Evolutionary conservation across 352 stramenopile genomes (phyloP).

Genomic region (Globisporangium canariense): DNA sequence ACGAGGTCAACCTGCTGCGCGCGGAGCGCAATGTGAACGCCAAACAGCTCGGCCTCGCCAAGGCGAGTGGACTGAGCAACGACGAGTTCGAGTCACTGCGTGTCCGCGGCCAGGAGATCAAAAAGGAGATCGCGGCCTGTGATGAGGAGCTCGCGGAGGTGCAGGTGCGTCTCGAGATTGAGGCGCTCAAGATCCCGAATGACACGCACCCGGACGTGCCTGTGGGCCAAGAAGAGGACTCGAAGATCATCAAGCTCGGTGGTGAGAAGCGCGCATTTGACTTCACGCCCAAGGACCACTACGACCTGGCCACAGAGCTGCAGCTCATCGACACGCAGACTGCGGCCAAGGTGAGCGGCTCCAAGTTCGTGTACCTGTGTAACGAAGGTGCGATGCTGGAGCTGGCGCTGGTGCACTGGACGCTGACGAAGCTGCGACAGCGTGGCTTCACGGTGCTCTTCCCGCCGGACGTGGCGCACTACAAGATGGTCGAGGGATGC

Average conservation of each 20-base stretch:
- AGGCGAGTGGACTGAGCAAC: constrained; percentile 28
- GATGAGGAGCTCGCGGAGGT: constrained; percentile 44
- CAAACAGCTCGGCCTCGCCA: constrained; percentile 55
- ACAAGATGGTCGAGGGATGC: constrained; percentile 79
- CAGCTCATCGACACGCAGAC: constrained; percentile 74
- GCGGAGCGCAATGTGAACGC: constrained; percentile 64
- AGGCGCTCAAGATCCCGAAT: constrained; percentile 77
- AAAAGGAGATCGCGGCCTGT: constrained; percentile 40
- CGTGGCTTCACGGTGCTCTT: constrained; percentile 76
- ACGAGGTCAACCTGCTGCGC: constrained; percentile 53
- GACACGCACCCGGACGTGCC: constrained; percentile 71
- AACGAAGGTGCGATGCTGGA: constrained; percentile 88
- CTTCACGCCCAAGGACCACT: constrained; percentile 68
- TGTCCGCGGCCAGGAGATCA: constrained; percentile 47
- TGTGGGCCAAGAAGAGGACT: constrained; percentile 55
- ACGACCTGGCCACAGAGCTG: constrained; percentile 62
- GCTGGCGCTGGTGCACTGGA: constrained; percentile 81
- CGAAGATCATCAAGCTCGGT: constrained; percentile 43
- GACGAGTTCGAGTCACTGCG: constrained; percentile 41
- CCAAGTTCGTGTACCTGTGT: constrained; percentile 84
- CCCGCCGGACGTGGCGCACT: constrained; percentile 80
- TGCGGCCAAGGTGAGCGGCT: constrained; percentile 63
- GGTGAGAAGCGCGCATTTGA: constrained; percentile 54
- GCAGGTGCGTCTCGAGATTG: constrained; percentile 47
- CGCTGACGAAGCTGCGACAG: constrained; percentile 57